phyloP scores from a whole-genome alignment of 306 rosid species.

The Prosopis cineraria region DNA sequence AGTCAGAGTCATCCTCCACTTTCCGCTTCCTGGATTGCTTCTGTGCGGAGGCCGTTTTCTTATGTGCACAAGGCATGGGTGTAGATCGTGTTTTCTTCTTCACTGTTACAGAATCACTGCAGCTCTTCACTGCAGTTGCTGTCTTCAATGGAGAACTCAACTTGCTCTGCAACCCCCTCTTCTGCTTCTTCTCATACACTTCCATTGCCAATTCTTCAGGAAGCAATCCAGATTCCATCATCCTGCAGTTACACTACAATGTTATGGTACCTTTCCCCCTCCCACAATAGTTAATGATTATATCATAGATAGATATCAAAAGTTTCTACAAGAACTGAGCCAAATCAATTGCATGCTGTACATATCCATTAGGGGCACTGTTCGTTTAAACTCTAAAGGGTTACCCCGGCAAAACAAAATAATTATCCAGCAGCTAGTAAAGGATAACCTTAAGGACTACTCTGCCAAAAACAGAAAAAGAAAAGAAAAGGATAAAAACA shows the following conservation, averaged over 20 bases:
- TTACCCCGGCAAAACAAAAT: background rate
- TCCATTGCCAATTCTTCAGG: slow-evolving; percentile 63
- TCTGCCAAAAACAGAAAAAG: background rate
- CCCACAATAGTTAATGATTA: background rate
- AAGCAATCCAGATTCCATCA: slow-evolving; percentile 94
- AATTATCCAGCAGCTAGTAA: background rate
- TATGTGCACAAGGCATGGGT: slow-evolving; percentile 40
- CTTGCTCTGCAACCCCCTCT: slow-evolving; percentile 49
- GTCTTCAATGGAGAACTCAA: slow-evolving; percentile 56
- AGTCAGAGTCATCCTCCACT: slow-evolving; percentile 46
- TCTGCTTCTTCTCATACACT: slow-evolving; percentile 69
- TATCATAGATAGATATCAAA: background rate
- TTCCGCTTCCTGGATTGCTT: slow-evolving; percentile 67
- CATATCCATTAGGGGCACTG: background rate
- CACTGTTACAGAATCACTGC: slow-evolving; percentile 44
- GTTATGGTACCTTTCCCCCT: background rate
- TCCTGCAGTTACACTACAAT: slow-evolving; percentile 55
- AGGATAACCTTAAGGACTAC: background rate
- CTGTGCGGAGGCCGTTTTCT: slow-evolving; percentile 43
- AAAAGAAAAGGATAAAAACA: background rate
- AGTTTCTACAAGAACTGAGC: background rate
- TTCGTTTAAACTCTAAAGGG: background rate
- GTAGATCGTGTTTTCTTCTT: slow-evolving; percentile 48
- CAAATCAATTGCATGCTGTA: background rate
- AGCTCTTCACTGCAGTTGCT: slow-evolving; percentile 39